phyloP scores from a whole-genome alignment of 768 basidiomycete genomes.

The Termitomyces titanicus region DNA sequence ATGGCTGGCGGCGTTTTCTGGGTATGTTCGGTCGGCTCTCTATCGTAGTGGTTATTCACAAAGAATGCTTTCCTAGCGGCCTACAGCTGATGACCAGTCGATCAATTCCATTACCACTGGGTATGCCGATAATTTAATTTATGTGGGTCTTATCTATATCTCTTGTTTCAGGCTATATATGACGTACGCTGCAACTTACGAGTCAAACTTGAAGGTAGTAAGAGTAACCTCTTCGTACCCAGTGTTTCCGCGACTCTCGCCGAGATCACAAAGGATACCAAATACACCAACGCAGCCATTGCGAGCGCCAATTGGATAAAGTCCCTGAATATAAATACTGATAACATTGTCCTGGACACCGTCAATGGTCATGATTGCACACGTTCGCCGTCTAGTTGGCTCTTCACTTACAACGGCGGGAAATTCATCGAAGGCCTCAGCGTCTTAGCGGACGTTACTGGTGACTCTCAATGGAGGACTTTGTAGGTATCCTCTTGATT shows the following conservation, averaged over 20 bases:
- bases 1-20: slow-evolving; percentile 58
- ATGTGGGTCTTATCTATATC: neutral
- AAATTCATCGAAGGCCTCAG: slow-evolving; percentile 51
- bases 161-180: slow-evolving; percentile 10
- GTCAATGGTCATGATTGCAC: slow-evolving; percentile 45
- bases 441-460: slow-evolving; percentile 39
- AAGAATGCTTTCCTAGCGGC: slow-evolving; percentile 28
- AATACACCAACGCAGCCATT: slow-evolving; percentile 44
- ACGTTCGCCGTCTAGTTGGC: slow-evolving; percentile 38
- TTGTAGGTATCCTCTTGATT: slow-evolving; percentile 27
- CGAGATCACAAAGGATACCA: slow-evolving; percentile 38
- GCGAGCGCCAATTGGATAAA: slow-evolving; percentile 46
- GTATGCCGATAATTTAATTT: slow-evolving; percentile 19
- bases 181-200: slow-evolving; percentile 3
- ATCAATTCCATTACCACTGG: slow-evolving; percentile 52
- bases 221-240: neutral
- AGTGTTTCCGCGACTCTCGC: slow-evolving; percentile 50
- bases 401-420: slow-evolving; percentile 55
- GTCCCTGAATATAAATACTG: slow-evolving; percentile 36
- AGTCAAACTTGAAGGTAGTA: neutral
- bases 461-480: slow-evolving; percentile 35
- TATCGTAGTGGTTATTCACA: neutral
- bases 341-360: slow-evolving; percentile 43
- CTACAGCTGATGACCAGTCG: slow-evolving; percentile 34
- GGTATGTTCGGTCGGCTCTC: slow-evolving; percentile 22